Base-by-base conservation (phyloP, 257 asterid genomes). In the Euphrasia confusa region DNA sequence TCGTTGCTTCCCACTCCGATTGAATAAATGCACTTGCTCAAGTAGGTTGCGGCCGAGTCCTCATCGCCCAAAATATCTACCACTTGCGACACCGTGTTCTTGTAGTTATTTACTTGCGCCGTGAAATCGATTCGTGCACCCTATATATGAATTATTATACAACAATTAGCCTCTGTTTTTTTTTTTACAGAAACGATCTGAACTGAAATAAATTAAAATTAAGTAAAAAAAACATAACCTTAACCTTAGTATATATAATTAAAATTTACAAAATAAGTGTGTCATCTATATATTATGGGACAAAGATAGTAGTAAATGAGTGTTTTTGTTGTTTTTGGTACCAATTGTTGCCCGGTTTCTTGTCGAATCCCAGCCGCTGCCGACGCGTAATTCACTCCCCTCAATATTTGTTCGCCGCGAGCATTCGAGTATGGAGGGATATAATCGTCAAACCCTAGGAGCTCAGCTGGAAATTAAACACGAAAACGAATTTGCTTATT, bases 271-370 rank as follows among this genome's bases (percentile, higher is more conserved):
- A 21, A 21, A 21, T 21, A 21, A 21, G 24, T 21, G 24, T 21
- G 24, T 21, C 24, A 21, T 21, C 24, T 21, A 21, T 21, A 21
- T 21, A 21, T 21, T 21, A 21, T 21, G 24, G 24, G 24, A 21
- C 24, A 21, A 1, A 30, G 33, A 5, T 3, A 30, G 5, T 30
- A 30, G 4, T 4, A 30, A 30, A 3, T 30, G 33, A 30, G 5
- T 48, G 24, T 48, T 48, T 47, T 10, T 47, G 13, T 13, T 47
- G 1, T 9, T 18, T 37, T 66, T 52, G 18, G 28, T 77, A 88
- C 95, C 81, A 89, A 67, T 62, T 89, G 96, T 57, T 61, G 88
- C 45, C 96, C 96, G 0, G 96, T 89, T 84, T 89, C 96, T 15
- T 66, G 67, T 67, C 96, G 69, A 30, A 89, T 86, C 60, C 96